Evolutionary conservation across 2,329 filamentous ascomycete species (phyloP).

Genomic region (Sporothrix brasiliensis): DNA sequence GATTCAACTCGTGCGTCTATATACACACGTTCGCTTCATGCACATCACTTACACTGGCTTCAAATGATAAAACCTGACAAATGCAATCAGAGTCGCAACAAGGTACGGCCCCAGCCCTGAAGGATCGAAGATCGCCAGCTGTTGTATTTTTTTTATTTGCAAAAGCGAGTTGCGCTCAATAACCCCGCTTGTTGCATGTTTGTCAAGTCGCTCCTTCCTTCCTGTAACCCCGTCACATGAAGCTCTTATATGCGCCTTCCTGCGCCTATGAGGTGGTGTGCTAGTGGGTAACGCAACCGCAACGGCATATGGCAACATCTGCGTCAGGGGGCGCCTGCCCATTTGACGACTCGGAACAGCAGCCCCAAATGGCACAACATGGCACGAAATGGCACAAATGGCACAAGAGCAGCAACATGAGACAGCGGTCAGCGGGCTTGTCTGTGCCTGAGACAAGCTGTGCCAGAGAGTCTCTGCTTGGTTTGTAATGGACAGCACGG

Average conservation of each 20-base stretch:
- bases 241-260: not conserved
- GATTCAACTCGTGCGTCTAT: not conserved
- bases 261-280: not conserved
- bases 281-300: slow-evolving; percentile 24
- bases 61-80: not conserved
- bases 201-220: not conserved
- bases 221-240: not conserved
- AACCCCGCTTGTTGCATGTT: not conserved
- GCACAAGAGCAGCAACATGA: not conserved
- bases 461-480: not conserved
- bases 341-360: not conserved
- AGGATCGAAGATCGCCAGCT: not conserved
- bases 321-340: slow-evolving; percentile 11
- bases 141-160: not conserved
- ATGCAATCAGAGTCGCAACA: not conserved
- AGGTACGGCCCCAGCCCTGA: not conserved
- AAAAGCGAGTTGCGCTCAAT: not conserved
- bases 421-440: slow-evolving; percentile 19
- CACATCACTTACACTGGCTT: not conserved
- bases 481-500: not conserved
- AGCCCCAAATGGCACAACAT: not conserved
- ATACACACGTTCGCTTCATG: not conserved
- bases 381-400: not conserved
- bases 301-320: slow-evolving; percentile 25
- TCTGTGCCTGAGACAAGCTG: not conserved